Percentiles rank a stretch among this genome's conserved stretches.
These are phyloP conservation scores for Saprolegnia parasitica DNA, from an alignment of 352 stramenopile species.

Conservation along the genomic window DNA sequence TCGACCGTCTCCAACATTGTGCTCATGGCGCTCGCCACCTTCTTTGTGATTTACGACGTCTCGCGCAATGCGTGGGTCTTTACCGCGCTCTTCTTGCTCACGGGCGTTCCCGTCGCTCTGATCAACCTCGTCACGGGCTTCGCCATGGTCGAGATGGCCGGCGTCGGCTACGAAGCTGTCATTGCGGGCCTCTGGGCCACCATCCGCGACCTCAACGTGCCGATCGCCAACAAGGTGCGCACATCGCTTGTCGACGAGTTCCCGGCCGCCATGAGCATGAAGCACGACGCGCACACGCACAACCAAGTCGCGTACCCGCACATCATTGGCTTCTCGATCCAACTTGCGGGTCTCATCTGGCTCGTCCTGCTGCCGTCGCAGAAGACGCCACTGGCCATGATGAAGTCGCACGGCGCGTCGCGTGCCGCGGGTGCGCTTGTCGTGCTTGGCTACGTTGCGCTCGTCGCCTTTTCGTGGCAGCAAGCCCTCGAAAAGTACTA, in stretches of 20 bases:
- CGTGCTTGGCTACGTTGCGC: conserved; percentile 5
- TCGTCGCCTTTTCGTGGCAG: background rate
- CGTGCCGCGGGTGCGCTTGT: background rate
- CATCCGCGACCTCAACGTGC: conserved; percentile 41
- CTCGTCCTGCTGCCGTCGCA: conserved; percentile 46
- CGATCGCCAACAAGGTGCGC: conserved; percentile 43
- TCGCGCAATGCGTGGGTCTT: conserved; percentile 24
- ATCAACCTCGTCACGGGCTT: conserved; percentile 17
- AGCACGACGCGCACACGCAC: conserved; percentile 45
- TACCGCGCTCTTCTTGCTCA: conserved; percentile 6
- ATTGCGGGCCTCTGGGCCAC: conserved; percentile 44
- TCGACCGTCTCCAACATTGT: conserved; percentile 2
- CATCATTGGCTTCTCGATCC: conserved; percentile 46
- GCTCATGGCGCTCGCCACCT: conserved; percentile 10
- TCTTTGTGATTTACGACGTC: conserved; percentile 22
- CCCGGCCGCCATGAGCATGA: conserved; percentile 44
- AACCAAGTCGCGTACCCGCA: conserved; percentile 41
- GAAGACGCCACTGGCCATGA: conserved; percentile 16
- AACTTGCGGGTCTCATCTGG: conserved; percentile 44
- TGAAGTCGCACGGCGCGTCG: background rate
- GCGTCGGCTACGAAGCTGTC: conserved; percentile 39
- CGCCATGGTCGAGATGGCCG: conserved; percentile 30
- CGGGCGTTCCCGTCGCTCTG: conserved; percentile 12
- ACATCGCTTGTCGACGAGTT: conserved; percentile 57
- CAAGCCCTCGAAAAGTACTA: no score